Base-by-base conservation (phyloP, 2,329 filamentous ascomycete genomes). In the Colletotrichum chlorophyti region DNA sequence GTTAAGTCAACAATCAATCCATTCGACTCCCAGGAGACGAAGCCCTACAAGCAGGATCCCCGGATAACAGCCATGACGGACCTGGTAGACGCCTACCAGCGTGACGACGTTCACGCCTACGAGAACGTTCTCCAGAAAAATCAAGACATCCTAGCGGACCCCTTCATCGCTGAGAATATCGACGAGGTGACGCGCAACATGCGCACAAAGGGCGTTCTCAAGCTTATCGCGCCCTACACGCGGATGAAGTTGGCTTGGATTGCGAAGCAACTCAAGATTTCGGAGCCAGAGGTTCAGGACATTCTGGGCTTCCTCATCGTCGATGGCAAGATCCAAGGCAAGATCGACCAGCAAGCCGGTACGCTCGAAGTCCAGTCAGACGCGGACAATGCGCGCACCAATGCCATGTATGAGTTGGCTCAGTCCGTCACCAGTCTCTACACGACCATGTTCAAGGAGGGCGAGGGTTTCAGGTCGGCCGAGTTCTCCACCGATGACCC, bases 1-100 rank as follows among this genome's bases (percentile, higher is more conserved):
- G 97, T 97, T 91, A 93, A 94, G 71, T 97, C 94, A 35, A 88
- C 96, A 74, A 99, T 99, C 84, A 98, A 98, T 73, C 95, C 95
- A 0, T 98, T 99, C 73, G 94, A 98, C 75, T 97, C 93, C 8
- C 95, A 98, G 74, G 95, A 99, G 78, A 98, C 94, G 15, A 98
- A 98, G 77, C 95, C 95, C 0, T 99, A 99, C 81, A 94, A 93
- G 76, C 94, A 91, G 65, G 94, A 99, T 72, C 91, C 93, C 6
- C 91, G 94, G 57, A 97, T 99, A 66, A 90, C 92, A 3, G 94
- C 93, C 66, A 99, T 99, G 94, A 98, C 93, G 2, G 91, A 97
- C 66, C 84, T 99, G 1, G 95, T 99, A 19, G 93, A 98, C 67
- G 93, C 95, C 10, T 99, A 97, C 74, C 95, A 98, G 76, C 87